Evolutionary conservation across 352 stramenopile species (phyloP), one percentile per base, ranked within the genome.

Genomic region (Phytophthora podocarpi): DNA sequence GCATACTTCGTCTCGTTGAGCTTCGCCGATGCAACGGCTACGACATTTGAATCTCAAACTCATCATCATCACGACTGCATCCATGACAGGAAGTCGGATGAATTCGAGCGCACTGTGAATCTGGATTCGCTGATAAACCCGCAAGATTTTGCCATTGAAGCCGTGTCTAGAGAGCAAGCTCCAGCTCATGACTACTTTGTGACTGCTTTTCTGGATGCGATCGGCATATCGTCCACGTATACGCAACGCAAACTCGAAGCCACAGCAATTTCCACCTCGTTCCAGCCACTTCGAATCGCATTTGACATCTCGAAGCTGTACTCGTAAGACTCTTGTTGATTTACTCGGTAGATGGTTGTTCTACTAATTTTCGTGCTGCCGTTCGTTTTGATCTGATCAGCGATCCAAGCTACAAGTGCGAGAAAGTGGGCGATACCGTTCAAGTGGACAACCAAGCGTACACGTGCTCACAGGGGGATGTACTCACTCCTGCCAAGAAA

Each of bases 221-320:
- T 90, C 5, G 72, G 81, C 0, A 39, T 76, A 4, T 50, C 74
- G 20, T 35, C 40, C n/a, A 27, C 37, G 50, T 24, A 59, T 1
- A 45, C 43, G 1, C 57, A 59, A 12, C 75, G 82, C 2, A 77
- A 65, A 12, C 65, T 91, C 2, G 36, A 66, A 55, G 49, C 62
- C 0, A 52, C 59, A 0, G 36, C 57, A 4, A 51, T 60, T 4
- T 36, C 64, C 3, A 55, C 71, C 3, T 42, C 76, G 0, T 91
- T 88, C 34, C 78, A 91, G 26, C 85, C 79, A 1, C 82, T 93
- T n/a, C 80, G 85, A 31, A 91, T 91, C 37, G 78, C 69, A 13
- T 93, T 93, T 23, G 85, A 93, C 23, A 48, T 91, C 0, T 93
- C 85, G 6, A 90, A 90, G 37, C 77, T 93, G 18, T 76, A 56